Base-by-base conservation (phyloP, 495 filamentous ascomycete genomes). In the Penicillium odoratum region DNA sequence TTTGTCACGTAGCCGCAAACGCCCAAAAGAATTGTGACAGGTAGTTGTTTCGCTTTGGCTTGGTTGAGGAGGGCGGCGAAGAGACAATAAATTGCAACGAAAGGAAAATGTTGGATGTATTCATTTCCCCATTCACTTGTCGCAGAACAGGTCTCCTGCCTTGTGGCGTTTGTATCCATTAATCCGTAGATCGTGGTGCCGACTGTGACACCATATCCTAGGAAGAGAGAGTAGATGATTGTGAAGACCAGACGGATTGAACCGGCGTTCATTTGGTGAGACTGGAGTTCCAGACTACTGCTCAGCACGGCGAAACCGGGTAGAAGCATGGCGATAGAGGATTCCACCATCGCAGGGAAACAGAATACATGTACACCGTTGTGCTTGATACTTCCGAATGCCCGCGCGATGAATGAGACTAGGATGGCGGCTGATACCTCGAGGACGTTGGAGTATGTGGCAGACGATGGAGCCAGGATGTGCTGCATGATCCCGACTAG, bases 131-230 rank as follows among this genome's bases (percentile, higher is more conserved):
- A 74, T 0, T 80, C 76, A 38, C 84, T 73, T 0, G 66, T 31
- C 45, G 36, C 58, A 0, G 66, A 51, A 70, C 92, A 96, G 15
- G 75, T 82, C 0, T 88, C 85, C 1, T 78, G 80, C 9, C 82
- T 88, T 4, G 88, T 89, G 13, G 92, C 92, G 29, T 88, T 77
- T 3, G 65, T 25, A 68, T 94, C 89, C 62, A 95, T 82, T 29
- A 91, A 72, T 25, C 93, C 93, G 69, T 94, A 96, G 28, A 97
- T 79, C 1, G 88, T 89, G 1, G 90, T 92, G n/a, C 93, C 93
- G 44, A 97, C 89, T 4, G 93, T 96, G 57, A 97, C 93, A 26
- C 92, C 93, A 63, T 92, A 97, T n/a, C 92, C 93, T 10, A 97
- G 85, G 74, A 96, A 95, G 3, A 97, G 80, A 1, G 92, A 92